Conservation (phyloP, 192 early-diverging fungal genomes). For the Backusella parvicylindrica region DNA sequence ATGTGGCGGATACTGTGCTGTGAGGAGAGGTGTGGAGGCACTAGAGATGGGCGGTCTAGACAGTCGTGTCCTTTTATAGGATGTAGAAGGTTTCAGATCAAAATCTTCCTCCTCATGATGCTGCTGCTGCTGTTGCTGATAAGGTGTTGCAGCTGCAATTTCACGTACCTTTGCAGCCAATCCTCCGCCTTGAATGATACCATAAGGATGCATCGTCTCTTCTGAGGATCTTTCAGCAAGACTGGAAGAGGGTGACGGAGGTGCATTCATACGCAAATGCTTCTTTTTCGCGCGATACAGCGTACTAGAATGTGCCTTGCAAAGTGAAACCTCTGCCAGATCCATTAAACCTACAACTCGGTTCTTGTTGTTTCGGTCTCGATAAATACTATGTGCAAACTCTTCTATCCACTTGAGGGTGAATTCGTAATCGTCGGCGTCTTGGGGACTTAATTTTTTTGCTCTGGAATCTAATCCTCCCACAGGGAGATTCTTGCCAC, state of each 20-base stretch:
- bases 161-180: slow-evolving; percentile 20
- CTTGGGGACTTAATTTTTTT: slow-evolving; percentile 26
- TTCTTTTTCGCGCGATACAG: slow-evolving; percentile 38
- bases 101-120: slow-evolving; percentile 14
- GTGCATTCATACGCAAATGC: slow-evolving; percentile 10
- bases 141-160: background rate
- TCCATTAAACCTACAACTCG: slow-evolving; percentile 12
- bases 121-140: too few relatives aligned
- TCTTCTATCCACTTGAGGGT: slow-evolving; percentile 31
- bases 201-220: background rate
- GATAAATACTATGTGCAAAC: slow-evolving; percentile 27
- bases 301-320: slow-evolving; percentile 38
- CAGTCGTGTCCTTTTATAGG: slow-evolving; percentile 22
- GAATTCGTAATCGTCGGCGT: slow-evolving; percentile 37
- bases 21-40: slow-evolving; percentile 12
- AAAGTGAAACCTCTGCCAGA: slow-evolving; percentile 33
- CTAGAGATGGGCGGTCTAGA: background rate
- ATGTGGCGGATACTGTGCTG: background rate
- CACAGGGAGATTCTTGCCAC: slow-evolving; percentile 36
- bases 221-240: background rate
- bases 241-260: slow-evolving; percentile 13
- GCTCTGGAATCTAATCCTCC: slow-evolving; percentile 35
- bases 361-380: slow-evolving; percentile 14
- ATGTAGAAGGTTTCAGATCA: slow-evolving; percentile 19
- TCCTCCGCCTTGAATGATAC: background rate